These are phyloP conservation scores for Cordyceps farinosa DNA, from an alignment of 2,329 filamentous ascomycete genomes.

Conservation along the genomic window DNA sequence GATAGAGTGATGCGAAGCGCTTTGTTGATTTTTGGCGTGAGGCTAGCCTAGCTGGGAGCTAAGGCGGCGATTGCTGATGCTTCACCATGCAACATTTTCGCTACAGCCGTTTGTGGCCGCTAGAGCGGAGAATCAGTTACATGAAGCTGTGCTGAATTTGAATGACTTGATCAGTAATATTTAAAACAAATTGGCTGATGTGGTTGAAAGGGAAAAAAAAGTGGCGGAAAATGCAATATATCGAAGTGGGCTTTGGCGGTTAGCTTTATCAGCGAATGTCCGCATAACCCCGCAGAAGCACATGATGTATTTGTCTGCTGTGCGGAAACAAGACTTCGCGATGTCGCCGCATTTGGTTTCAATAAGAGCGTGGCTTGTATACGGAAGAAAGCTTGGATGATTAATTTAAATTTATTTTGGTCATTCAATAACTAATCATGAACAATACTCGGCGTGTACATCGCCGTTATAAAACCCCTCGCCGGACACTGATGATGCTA, in stretches of 20 bases:
- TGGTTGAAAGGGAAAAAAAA: background rate
- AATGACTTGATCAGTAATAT: background rate
- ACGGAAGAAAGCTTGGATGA: background rate
- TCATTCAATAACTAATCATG: no score
- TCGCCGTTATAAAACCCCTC: background rate
- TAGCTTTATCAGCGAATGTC: background rate
- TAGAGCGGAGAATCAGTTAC: background rate
- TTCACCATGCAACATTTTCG: background rate
- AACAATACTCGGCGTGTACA: background rate
- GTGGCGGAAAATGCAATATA: background rate
- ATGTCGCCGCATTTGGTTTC: background rate
- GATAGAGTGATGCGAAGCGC: background rate
- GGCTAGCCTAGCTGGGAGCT: background rate
- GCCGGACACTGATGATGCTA: background rate
- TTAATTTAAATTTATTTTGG: background rate
- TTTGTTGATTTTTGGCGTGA: background rate
- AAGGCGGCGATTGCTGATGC: background rate
- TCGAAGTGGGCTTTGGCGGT: background rate
- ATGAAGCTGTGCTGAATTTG: background rate
- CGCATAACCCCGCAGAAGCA: constrained; percentile 5
- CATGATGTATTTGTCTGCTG: background rate
- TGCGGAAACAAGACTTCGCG: background rate
- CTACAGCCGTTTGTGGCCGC: background rate
- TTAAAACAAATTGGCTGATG: background rate
- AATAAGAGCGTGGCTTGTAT: no score